Percentiles rank a stretch among this genome's conserved stretches.
These are phyloP conservation scores for Erodium texanum DNA, from an alignment of 441 rosid species.

Conservation along the genomic window DNA sequence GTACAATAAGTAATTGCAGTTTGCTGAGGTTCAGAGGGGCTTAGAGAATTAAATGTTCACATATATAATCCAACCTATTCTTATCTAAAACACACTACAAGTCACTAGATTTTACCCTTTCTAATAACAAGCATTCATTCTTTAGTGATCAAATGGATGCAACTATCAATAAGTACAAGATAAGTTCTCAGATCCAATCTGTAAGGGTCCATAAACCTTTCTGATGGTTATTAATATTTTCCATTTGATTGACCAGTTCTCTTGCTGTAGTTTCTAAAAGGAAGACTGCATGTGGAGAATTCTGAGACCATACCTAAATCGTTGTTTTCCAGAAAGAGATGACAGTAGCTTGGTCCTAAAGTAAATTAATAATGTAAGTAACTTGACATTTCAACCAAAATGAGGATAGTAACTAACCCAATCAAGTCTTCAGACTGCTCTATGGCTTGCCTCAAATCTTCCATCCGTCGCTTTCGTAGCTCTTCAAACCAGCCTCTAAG, in stretches of 20 bases:
- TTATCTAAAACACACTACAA: not conserved
- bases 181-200: too few species aligned
- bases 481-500: slow-evolving; percentile 78
- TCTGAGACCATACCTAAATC: not conserved
- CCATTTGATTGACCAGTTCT: not conserved
- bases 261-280: not conserved
- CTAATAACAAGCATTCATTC: not conserved
- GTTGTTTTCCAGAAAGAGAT: not conserved
- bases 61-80: too few species aligned
- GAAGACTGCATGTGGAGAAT: not conserved
- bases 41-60: not conserved
- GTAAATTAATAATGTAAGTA: not conserved
- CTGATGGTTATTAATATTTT: too few species aligned
- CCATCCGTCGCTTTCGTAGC: slow-evolving; percentile 63
- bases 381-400: slow-evolving; percentile 6
- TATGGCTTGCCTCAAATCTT: slow-evolving; percentile 61
- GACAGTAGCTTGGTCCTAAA: not conserved
- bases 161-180: too few species aligned
- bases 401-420: slow-evolving; percentile 44
- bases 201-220: too few species aligned
- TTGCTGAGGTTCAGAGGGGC: not conserved
- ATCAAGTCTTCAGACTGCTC: slow-evolving; percentile 65
- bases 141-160: not conserved
- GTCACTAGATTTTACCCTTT: not conserved
- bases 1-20: too few species aligned